Evolutionary conservation across 2,329 filamentous ascomycete species (phyloP), one percentile per base, ranked within the genome.

Genomic region (Delphinella strobiligena): DNA sequence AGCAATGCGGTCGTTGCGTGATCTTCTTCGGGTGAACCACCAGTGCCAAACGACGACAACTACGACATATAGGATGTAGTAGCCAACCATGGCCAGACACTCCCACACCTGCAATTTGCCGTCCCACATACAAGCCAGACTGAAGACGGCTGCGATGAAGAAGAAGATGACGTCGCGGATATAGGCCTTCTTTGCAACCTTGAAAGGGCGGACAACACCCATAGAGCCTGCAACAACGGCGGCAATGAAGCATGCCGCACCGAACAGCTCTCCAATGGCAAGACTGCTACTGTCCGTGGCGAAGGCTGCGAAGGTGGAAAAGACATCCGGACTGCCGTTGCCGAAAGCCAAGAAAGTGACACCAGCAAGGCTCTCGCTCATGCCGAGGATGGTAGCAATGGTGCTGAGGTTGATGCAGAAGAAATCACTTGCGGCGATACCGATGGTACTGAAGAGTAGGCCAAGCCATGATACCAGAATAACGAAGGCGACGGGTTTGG

Each of bases 301-400:
- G 86, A 98, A 96, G 50, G 91, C 93, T 12, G 91, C 91, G 63
- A 98, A 96, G 2, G 91, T 98, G 49, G 88, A 95, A 61, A 98
- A 98, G 34, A 98, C 88, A 61, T 98, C 91, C 2, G 91, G 91
- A 45, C 89, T 96, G 38, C 91, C 91, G 66, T 98, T 98, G 48
- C 91, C 91, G 61, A 98, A 93, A 7, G 91, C 91, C 38, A 98
- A 66, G 53, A 98, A 93, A 0, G 91, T 98, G 19, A 98, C 93
- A 27, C 91, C 91, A 0, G 91, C 87, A 61, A 98, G 72, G 59
- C 86, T 96, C 66, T 98, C 88, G 59, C 88, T 95, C 67, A 98
- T 80, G 15, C 89, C 88, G 19, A 96, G 70, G 38, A 95, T 77
- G 41, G 73, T 80, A 16, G 91, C 80, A 51, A 98, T 91, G 10